Base-by-base conservation (phyloP, 179 eudicot genomes). In the Beta macrorhiza region DNA sequence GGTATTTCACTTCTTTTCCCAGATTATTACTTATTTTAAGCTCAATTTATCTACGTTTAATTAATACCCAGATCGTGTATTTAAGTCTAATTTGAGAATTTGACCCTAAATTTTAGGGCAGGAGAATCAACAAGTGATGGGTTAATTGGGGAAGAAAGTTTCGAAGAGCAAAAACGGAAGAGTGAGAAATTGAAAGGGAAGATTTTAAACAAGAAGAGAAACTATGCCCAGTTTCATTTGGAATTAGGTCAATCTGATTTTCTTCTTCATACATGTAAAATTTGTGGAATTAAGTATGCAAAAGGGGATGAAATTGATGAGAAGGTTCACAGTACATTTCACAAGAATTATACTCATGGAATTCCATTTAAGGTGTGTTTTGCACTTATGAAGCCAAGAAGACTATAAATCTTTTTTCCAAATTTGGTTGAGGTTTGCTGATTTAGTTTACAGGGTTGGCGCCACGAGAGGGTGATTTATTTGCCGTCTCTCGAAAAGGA, bases 191-290 rank as follows among this genome's bases (percentile, higher is more conserved):
- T 64, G 67, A 63, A 82, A 78, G 81, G 87, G 82, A 90, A 89
- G 79, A 75, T 81, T 69, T 83, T 89, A 55, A 89, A 90, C 82
- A 96, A 91, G 88, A 96, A 94, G 83, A 90, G 97, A 78, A 96
- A 82, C 20, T 94, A 94, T 86, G 97, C 95, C 0, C 99, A 96
- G 72, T 89, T 88, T 80, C 93, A 92, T 87, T 85, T 96, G 87
- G 97, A 96, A 49, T 75, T 94, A 83, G 98, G 99, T 75, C 99
- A 96, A 74, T 94, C 99, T 83, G 92, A 96, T 89, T 96, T 96
- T 88, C 87, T 94, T 14, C 84, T 91, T 16, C 96, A 88, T 29
- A 81, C 91, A 0, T 96, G 99, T 86, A 83, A 83, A 29, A 79
- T 87, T 1, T 96, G 99, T 85, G 97, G 97, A 56, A 86, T 91